Evolutionary conservation across 2,329 filamentous ascomycete species (phyloP).

Genomic region (Calcarisporium arbuscula): DNA sequence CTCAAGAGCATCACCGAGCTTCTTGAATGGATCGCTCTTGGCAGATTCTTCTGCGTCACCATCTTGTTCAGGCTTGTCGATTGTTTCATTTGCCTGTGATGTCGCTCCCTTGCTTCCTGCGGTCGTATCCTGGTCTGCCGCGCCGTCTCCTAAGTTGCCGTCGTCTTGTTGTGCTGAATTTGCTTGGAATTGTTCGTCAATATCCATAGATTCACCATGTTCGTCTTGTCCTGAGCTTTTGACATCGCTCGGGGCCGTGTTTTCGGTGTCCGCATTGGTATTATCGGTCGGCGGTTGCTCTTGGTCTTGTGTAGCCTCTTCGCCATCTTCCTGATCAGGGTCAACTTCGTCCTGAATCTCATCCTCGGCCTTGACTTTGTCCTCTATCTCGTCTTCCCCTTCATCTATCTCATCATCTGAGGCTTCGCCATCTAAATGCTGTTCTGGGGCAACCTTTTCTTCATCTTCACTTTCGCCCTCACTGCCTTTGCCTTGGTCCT

Average conservation of each 20-base stretch:
- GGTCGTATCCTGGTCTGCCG: conserved; percentile 56
- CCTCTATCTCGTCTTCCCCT: conserved; percentile 48
- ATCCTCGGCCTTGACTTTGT: conserved; percentile 26
- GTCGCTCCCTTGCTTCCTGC: conserved; percentile 56
- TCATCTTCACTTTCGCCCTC: conserved; percentile 31
- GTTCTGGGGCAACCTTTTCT: conserved; percentile 28
- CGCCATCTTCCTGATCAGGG: conserved; percentile 41
- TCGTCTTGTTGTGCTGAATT: conserved; percentile 59
- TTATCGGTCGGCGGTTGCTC: conserved; percentile 41
- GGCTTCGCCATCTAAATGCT: conserved; percentile 29
- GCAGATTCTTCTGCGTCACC: conserved; percentile 39
- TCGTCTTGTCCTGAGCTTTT: conserved; percentile 60
- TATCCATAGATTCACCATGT: conserved; percentile 55
- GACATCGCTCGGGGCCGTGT: conserved; percentile 56
- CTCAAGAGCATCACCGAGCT: conserved; percentile 87
- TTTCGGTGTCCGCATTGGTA: conserved; percentile 49
- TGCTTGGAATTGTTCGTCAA: conserved; percentile 53
- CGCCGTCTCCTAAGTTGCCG: conserved; percentile 58
- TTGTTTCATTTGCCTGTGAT: conserved; percentile 40
- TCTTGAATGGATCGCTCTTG: conserved; percentile 73
- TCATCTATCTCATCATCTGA: conserved; percentile 51
- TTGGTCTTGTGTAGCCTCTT: conserved; percentile 45
- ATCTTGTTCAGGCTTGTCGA: conserved; percentile 38
- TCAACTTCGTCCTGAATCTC: conserved; percentile 42
- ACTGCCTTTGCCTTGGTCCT: conserved; percentile 29